A percentile compares a stretch with the other conserved stretches of the same genome.
Conservation (phyloP, 495 filamentous ascomycete genomes). For the Penicillium desertorum region DNA sequence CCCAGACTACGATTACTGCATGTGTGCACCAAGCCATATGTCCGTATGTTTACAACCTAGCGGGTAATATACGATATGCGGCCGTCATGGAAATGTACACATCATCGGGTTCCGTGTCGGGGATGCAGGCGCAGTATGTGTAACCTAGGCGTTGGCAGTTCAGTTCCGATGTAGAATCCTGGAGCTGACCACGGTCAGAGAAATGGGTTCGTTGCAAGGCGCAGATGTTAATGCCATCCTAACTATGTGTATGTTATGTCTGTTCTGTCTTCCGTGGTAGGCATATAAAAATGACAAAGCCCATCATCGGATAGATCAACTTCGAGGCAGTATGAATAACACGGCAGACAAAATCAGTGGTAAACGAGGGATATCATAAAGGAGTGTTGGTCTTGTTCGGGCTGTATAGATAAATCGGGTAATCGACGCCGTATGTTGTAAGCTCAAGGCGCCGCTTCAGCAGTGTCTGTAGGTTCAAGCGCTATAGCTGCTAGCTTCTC, state of each 20-base stretch:
- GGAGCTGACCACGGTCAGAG: not conserved
- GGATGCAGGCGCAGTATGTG: not conserved
- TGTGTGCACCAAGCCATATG: not conserved
- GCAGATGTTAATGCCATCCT: not conserved
- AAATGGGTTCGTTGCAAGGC: not conserved
- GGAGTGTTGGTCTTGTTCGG: not conserved
- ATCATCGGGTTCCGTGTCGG: not conserved
- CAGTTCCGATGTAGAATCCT: not conserved
- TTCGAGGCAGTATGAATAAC: not conserved
- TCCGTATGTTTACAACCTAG: not conserved
- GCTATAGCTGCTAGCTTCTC: slow-evolving; percentile 49
- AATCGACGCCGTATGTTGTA: not conserved
- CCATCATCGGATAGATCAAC: not conserved
- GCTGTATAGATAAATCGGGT: not conserved
- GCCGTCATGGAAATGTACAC: not conserved
- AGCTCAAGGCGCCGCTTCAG: not conserved
- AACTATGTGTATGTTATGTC: not conserved
- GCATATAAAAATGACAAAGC: not conserved
- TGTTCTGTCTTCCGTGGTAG: not conserved
- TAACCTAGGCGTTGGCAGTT: not conserved
- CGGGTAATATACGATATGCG: not conserved
- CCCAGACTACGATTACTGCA: not conserved
- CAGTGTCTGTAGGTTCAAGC: not conserved
- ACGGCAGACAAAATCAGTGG: not conserved
- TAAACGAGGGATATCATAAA: not conserved